phyloP scores from a whole-genome alignment of 164 flowering plant species.

The Vitis amurensis region DNA sequence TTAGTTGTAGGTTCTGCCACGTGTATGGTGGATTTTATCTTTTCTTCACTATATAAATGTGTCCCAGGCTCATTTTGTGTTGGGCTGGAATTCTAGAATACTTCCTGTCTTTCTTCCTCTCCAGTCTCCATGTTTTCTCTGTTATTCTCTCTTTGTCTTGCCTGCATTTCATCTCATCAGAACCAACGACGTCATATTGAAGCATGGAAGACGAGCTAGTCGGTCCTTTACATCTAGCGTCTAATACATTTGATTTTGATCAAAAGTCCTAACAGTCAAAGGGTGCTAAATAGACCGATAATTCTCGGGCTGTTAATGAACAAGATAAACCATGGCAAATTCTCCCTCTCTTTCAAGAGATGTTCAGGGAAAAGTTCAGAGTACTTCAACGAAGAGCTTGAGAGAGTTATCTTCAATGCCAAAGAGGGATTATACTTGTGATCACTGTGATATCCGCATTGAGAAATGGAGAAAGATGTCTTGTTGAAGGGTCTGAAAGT shows the following conservation, averaged over 20 bases:
- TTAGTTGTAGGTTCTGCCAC: no score
- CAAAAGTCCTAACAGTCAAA: conserved; percentile 53
- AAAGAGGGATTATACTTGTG: no score
- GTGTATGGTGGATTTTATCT: no score
- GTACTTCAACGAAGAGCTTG: conserved; percentile 60
- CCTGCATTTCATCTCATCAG: conserved; percentile 15
- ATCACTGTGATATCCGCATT: no score
- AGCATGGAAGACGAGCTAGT: conserved; percentile 20
- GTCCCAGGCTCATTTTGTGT: no score
- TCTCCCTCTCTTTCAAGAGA: conserved; percentile 42
- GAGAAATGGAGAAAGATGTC: background rate
- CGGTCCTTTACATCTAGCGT: conserved; percentile 10
- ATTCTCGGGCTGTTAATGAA: conserved; percentile 27
- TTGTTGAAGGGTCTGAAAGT: conserved; percentile 40
- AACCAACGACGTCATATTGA: conserved; percentile 25
- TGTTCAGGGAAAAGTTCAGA: conserved; percentile 42
- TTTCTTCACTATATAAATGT: no score
- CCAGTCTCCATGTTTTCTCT: no score
- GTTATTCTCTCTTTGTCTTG: no score
- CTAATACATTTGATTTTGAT: conserved; percentile 38
- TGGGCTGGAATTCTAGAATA: no score
- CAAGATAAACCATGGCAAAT: conserved; percentile 46
- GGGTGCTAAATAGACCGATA: conserved; percentile 42
- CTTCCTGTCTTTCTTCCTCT: no score
- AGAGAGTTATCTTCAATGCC: no score